Base-by-base conservation (phyloP, 2,329 filamentous ascomycete species). In the Aspergillus sp. region DNA sequence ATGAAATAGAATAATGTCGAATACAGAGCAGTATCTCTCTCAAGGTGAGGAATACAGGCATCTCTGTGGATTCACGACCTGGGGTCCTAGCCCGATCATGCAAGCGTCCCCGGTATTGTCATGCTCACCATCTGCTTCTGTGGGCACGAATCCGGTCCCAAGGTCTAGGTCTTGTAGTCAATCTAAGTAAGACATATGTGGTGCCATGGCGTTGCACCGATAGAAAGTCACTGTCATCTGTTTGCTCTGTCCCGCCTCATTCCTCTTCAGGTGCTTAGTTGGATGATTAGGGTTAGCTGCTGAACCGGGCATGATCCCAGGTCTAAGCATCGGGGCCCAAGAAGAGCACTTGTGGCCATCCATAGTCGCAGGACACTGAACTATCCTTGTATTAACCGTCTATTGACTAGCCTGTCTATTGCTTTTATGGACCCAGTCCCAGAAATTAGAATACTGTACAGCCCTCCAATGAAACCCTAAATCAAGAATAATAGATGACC, bases 171-270 rank as follows among this genome's bases (percentile, higher is more conserved):
- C 44, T 67, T 59, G 58, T 73, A 77, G 8, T 70, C 72, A 19
- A 69, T 63, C 54, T 73, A 77, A 44, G 69, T 66, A 49, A 73
- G 71, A 52, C 73, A 75, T 49, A 65, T 69, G 4, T 66, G 66
- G 29, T 69, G 63, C 56, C 73, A 71, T 49, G 73, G 73, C 29
- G 72, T 64, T 48, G 73, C 72, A 28, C 73, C 73, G 43, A 75
- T 66, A 19, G 19, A 1, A 61, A 58, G 46, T 75, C 71, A 10
- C 73, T 72, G 19, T 19, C 2, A 19, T 19, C 19, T 2, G 19
- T 19, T 19, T 19, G 19, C 2, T 19, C 19, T 19, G 19, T 19
- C 2, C 19, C 19, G 19, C 19, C 19, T 19, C 19, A 19, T 19
- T 19, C 19, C 19, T 19, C 19, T 19, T 19, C 19, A 19, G 19